phyloP scores from a whole-genome alignment of 78 protist genomes.

The Dictyostelium purpureum region DNA sequence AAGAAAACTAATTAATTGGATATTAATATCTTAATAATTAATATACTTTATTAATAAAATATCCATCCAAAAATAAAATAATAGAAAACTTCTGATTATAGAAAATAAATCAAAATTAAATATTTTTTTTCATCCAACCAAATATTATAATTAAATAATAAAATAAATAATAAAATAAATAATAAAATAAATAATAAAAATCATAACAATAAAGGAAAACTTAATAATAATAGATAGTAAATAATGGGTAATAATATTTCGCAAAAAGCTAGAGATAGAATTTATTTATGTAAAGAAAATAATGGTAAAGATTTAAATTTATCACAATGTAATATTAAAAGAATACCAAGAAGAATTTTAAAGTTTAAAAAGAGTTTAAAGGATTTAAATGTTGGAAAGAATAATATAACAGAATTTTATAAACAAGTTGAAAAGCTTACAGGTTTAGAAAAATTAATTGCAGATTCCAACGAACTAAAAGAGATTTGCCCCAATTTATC shows the following conservation, averaged over 20 bases:
- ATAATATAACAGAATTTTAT: constrained; percentile 35
- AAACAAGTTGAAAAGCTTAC: constrained; percentile 19
- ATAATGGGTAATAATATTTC: constrained; percentile 67
- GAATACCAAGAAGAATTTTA: constrained; percentile 50
- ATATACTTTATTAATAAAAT: too few relatives aligned
- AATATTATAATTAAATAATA: too few relatives aligned
- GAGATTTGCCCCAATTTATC: constrained; percentile 24
- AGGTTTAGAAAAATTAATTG: constrained; percentile 18
- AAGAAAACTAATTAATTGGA: too few relatives aligned
- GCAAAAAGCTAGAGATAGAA: constrained; percentile 63
- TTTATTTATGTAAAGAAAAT: constrained; percentile 29
- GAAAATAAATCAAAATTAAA: too few relatives aligned
- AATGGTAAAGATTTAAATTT: constrained; percentile 47
- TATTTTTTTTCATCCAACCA: too few relatives aligned
- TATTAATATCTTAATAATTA: too few relatives aligned
- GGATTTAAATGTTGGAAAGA: constrained; percentile 70
- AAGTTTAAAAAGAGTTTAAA: constrained; percentile 26
- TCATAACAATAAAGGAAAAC: not conserved
- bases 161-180: not conserved
- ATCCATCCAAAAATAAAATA: too few relatives aligned
- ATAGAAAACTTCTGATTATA: too few relatives aligned
- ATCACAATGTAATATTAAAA: constrained; percentile 26
- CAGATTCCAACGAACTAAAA: constrained; percentile 56
- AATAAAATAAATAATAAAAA: not conserved
- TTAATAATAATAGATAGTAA: not conserved